Evolutionary conservation across 2,329 filamentous ascomycete species (phyloP), one percentile per base, ranked within the genome.

Genomic region (Pseudocercospora cruenta): DNA sequence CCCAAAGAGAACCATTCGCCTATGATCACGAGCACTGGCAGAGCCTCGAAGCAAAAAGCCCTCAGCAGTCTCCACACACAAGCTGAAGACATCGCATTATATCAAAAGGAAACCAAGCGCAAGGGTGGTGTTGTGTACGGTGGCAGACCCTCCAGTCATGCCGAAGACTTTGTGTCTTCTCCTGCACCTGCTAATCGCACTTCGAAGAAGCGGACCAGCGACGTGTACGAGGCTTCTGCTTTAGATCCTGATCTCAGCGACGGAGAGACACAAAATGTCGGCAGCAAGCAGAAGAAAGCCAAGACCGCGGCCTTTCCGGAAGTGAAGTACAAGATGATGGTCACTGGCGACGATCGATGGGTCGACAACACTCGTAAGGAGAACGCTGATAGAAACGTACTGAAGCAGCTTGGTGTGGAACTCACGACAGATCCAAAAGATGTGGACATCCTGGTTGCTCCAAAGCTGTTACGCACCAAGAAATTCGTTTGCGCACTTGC

Each of bases 401-500:
- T 99, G 63, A 91, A 94, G 67, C 88, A 91, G 54, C 82, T 98
- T 39, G 95, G 95, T 7, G 91, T 99, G 71, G 87, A 97, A 22
- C 87, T 97, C 22, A 90, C 92, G 4, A 85, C 90, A 72, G 91
- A 97, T 74, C 88, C 88, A 26, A 86, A 87, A 57, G 85, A 87
- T 53, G 95, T 92, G 76, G 92, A 94, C 73, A 92, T 96, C 76
- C 86, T 99, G 10, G 93, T 93, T 36, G 94, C 94, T 3, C 95
- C 94, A 0, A 87, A 88, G 49, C 88, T 98, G 67, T 87, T 97
- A 36, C 90, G 95, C 43, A 99, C 95, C 0, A 89, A 92, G 77
- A 99, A 99, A 76, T 99, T 99, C 76, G 89, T 98, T 58, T 91
- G 90, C 67, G 93, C 93, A 12, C 82, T 99, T 28, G 93, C 95